phyloP scores from a whole-genome alignment of 2,329 filamentous ascomycete genomes.

The Diaporthe citrichinensis region DNA sequence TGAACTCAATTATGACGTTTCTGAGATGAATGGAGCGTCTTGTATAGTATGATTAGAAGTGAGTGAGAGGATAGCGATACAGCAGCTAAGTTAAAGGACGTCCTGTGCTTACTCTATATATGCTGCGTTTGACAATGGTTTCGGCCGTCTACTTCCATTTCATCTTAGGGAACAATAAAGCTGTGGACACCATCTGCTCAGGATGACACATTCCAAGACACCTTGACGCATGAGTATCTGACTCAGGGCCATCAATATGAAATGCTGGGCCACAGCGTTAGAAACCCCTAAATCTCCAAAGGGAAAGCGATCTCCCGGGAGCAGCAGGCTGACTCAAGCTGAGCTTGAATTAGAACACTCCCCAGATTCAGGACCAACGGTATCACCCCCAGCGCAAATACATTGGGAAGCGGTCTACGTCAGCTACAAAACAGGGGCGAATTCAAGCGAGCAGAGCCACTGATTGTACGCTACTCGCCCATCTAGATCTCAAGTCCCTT shows the following conservation, averaged over 20 bases:
- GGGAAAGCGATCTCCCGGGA: neutral
- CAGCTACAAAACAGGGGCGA: neutral
- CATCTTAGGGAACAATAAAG: neutral
- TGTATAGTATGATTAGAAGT: neutral
- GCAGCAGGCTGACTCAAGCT: slow-evolving; percentile 1
- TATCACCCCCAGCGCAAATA: neutral
- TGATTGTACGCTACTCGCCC: neutral
- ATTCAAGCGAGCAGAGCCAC: neutral
- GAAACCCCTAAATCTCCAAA: neutral
- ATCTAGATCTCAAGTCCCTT: neutral
- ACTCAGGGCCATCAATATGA: neutral
- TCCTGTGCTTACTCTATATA: neutral
- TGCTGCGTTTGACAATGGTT: neutral
- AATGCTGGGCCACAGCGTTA: neutral
- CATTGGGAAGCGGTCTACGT: neutral
- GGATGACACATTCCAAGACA: neutral
- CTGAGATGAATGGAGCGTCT: neutral
- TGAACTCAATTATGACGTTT: neutral
- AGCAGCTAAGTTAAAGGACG: neutral
- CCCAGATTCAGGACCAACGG: neutral
- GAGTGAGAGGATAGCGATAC: neutral
- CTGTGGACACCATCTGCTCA: neutral
- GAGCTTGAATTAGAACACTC: neutral
- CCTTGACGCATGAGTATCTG: neutral
- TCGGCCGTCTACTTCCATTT: neutral